Conservation (phyloP, 1,284 basidiomycete genomes). For the Cutaneotrichosporon spelunceum region DNA sequence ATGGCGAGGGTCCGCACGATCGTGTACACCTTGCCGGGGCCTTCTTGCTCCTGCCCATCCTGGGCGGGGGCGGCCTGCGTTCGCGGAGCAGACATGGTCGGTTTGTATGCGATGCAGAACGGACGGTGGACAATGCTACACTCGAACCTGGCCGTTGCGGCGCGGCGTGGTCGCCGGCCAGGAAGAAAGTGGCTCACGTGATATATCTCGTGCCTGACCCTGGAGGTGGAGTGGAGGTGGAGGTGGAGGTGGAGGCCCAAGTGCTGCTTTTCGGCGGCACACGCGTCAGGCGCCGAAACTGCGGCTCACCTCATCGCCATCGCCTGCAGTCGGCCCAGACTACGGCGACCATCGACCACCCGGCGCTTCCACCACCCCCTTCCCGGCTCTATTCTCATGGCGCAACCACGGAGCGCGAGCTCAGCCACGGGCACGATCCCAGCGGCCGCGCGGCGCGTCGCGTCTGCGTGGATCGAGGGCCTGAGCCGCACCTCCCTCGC, state of each 20-base stretch:
- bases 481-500: conserved; percentile 41
- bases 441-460: conserved; percentile 15
- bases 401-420: conserved; percentile 6
- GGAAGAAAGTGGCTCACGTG: too few species aligned
- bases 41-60: conserved; percentile 16
- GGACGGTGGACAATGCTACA: too few species aligned
- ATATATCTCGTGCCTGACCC: background rate
- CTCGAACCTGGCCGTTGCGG: too few species aligned
- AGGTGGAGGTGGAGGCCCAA: background rate
- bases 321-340: background rate
- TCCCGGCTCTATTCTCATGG: too few species aligned
- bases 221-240: too few species aligned
- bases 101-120: background rate
- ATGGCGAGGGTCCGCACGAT: conserved; percentile 31
- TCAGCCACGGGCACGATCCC: conserved; percentile 12
- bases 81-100: conserved; percentile 14
- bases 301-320: background rate
- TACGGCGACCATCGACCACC: background rate
- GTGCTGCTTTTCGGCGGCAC: background rate
- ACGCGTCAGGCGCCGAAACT: too few species aligned
- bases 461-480: conserved; percentile 31
- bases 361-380: too few species aligned
- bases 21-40: conserved; percentile 21
- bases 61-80: conserved; percentile 14
- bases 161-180: too few species aligned